Evolutionary conservation across 2,329 filamentous ascomycete species (phyloP).

Genomic region (Fusarium penzigii): DNA sequence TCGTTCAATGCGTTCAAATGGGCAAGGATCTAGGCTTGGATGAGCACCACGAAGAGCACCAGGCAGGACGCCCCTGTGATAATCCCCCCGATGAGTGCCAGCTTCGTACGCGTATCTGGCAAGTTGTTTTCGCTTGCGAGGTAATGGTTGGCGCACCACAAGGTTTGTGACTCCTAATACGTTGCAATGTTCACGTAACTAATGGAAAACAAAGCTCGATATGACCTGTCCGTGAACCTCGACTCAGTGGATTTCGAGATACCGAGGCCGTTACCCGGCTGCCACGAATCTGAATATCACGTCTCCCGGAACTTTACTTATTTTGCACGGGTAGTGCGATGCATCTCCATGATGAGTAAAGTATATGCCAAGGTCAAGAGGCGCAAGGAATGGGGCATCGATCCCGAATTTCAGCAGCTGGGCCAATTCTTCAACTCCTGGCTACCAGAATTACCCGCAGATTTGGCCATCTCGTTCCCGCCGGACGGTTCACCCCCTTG

Average conservation of each 20-base stretch:
- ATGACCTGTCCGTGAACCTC: constrained; percentile 73
- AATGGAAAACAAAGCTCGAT: constrained; percentile 59
- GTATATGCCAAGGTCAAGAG: constrained; percentile 74
- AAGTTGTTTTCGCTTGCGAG: constrained; percentile 81
- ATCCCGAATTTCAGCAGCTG: constrained; percentile 78
- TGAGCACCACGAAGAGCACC: constrained; percentile 81
- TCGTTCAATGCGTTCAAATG: constrained; percentile 91
- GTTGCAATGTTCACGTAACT: constrained; percentile 2
- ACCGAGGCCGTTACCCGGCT: constrained; percentile 61
- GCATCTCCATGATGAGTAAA: constrained; percentile 75
- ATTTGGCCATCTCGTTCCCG: constrained; percentile 77
- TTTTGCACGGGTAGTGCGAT: constrained; percentile 74
- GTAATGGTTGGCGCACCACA: constrained; percentile 93
- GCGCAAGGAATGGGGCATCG: constrained; percentile 82
- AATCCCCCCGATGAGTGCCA: constrained; percentile 73
- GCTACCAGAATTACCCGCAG: constrained; percentile 73
- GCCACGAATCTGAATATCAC: constrained; percentile 74
- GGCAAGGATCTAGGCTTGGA: constrained; percentile 87
- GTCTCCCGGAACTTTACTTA: constrained; percentile 84
- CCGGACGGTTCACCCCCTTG: constrained; percentile 78
- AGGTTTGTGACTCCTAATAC: constrained; percentile 52
- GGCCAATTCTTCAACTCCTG: constrained; percentile 77
- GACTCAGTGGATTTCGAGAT: constrained; percentile 76
- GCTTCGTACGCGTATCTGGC: constrained; percentile 86
- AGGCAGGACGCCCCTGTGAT: constrained; percentile 69